Percentiles rank a stretch among this genome's conserved stretches.
Evolutionary conservation across 169 alveolate species (phyloP).

Genomic region (Cryptosporidium sp.): DNA sequence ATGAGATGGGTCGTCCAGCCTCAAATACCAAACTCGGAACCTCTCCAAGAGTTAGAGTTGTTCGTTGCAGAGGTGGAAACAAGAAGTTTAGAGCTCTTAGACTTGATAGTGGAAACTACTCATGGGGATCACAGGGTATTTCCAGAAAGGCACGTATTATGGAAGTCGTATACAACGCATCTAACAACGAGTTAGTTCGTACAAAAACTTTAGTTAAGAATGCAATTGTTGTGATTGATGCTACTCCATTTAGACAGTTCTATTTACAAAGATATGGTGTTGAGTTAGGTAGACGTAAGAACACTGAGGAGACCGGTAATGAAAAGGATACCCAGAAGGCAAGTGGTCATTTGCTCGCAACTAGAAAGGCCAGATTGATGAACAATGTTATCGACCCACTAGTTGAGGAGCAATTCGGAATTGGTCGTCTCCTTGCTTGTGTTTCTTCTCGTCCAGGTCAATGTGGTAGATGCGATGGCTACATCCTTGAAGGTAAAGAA

Average conservation of each 20-base stretch:
- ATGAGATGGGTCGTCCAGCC: conserved; percentile 99
- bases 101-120: conserved; percentile 96
- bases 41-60: conserved; percentile 91
- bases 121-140: conserved; percentile 96
- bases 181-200: conserved; percentile 99
- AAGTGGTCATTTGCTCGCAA: conserved; percentile 78
- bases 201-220: conserved; percentile 98
- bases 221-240: conserved; percentile 97
- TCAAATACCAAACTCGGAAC: conserved; percentile 96
- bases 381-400: conserved; percentile 84
- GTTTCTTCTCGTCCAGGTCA: conserved; percentile 98
- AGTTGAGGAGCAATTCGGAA: conserved; percentile 95
- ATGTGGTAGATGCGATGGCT: conserved; percentile 97
- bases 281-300: conserved; percentile 83
- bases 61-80: conserved; percentile 99
- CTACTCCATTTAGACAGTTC: conserved; percentile 98
- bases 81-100: conserved; percentile 94
- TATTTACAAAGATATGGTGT: conserved; percentile 90
- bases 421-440: conserved; percentile 97
- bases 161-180: conserved; percentile 98
- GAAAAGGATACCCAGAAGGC: conserved; percentile 79
- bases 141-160: conserved; percentile 94
- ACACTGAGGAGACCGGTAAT: conserved; percentile 78
- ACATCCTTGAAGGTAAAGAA: conserved; percentile 98
- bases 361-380: conserved; percentile 81